A percentile compares a stretch with the other conserved stretches of the same genome.
These are phyloP conservation scores for Tolypocladium pustulatum DNA, from an alignment of 2,329 filamentous ascomycete species.

Conservation along the genomic window DNA sequence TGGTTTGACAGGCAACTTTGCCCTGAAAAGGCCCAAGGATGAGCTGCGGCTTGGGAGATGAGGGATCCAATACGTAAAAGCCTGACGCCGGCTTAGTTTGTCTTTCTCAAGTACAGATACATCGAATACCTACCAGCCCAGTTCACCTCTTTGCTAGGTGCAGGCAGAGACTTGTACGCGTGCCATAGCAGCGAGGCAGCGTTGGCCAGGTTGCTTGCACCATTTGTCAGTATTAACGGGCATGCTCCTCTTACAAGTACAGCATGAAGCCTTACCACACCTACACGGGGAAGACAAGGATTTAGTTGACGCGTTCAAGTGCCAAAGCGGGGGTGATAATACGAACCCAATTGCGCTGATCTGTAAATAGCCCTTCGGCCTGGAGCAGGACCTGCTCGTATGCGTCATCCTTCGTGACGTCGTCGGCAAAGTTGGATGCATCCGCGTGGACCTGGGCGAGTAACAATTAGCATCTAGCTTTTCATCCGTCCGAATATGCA, in stretches of 20 bases:
- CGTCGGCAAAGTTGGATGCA: constrained; percentile 59
- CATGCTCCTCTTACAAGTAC: background rate
- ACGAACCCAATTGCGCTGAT: constrained; percentile 69
- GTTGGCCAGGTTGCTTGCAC: constrained; percentile 62
- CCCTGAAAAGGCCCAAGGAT: constrained; percentile 75
- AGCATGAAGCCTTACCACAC: constrained; percentile 10
- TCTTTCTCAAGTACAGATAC: background rate
- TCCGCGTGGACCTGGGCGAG: constrained; percentile 69
- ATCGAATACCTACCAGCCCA: constrained; percentile 50
- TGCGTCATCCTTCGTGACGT: constrained; percentile 59
- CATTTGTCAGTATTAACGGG: background rate
- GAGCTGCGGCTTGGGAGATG: constrained; percentile 36
- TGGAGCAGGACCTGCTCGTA: constrained; percentile 66
- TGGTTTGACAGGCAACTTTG: constrained; percentile 70
- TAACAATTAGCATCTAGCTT: background rate
- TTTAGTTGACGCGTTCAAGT: background rate
- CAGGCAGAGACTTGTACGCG: constrained; percentile 60
- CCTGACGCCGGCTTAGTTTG: constrained; percentile 29
- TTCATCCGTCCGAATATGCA: background rate
- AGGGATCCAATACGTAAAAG: constrained; percentile 60
- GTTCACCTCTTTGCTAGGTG: constrained; percentile 58
- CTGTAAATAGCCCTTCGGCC: constrained; percentile 57
- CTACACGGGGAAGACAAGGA: background rate
- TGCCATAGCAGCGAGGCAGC: constrained; percentile 69
- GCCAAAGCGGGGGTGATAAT: background rate